Percentiles rank a stretch among this genome's conserved stretches.
Conservation (phyloP, 1,284 basidiomycete species). For the Mycena citricolor region DNA sequence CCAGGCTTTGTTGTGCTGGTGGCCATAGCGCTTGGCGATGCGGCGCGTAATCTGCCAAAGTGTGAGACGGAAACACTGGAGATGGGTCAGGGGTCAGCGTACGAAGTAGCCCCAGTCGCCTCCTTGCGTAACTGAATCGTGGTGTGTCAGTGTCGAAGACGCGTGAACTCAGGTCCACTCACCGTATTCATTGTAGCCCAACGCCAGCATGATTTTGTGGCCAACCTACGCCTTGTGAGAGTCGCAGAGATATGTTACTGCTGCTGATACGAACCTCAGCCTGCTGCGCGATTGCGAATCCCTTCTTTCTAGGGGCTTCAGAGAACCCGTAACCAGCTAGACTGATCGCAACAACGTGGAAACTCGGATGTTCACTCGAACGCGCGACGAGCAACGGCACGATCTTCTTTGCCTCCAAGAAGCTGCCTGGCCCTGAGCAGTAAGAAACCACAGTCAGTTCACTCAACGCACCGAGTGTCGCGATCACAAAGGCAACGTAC, state of each 20-base stretch:
- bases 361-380: conserved; percentile 47
- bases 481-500: conserved; percentile 32
- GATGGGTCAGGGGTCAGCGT: not conserved
- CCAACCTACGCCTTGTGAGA: conserved; percentile 31
- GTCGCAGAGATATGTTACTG: not conserved
- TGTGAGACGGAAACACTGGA: not conserved
- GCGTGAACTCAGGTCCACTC: not conserved
- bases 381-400: conserved; percentile 47
- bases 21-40: conserved; percentile 34
- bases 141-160: conserved; percentile 28
- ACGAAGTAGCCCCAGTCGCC: conserved; percentile 62
- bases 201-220: conserved; percentile 51
- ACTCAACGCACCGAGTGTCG: not conserved
- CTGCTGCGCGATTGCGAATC: conserved; percentile 35
- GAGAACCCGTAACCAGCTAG: conserved; percentile 60
- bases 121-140: conserved; percentile 37
- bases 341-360: conserved; percentile 56
- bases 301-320: conserved; percentile 38
- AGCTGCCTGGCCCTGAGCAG: conserved; percentile 61
- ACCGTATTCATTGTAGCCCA: conserved; percentile 57
- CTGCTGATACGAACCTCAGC: conserved; percentile 41
- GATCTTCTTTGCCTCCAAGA: conserved; percentile 55
- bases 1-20: conserved; percentile 36
- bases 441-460: not conserved
- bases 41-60: conserved; percentile 30